Conservation (phyloP, 2,329 filamentous ascomycete genomes). For the Diaporthe sp. region DNA sequence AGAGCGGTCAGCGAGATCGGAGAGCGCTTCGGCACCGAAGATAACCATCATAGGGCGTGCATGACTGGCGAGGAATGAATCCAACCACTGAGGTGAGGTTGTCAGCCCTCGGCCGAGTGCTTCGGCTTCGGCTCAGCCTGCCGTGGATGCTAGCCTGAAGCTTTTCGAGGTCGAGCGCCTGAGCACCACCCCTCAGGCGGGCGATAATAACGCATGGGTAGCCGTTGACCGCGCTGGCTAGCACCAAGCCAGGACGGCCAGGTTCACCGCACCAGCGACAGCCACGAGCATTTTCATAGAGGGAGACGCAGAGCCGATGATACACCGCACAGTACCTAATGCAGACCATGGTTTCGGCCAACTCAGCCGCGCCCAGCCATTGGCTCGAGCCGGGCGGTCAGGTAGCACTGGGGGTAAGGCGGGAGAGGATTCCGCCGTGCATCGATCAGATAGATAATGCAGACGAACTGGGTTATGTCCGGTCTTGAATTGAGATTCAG, state of each 20-base stretch:
- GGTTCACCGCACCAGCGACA: neutral
- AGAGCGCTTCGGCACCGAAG: constrained; percentile 6
- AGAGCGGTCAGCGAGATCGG: constrained; percentile 1
- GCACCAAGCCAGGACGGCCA: neutral
- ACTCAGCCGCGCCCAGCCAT: neutral
- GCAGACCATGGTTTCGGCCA: constrained; percentile 13
- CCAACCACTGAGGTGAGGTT: neutral
- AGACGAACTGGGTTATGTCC: neutral
- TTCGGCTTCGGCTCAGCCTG: constrained; percentile 20
- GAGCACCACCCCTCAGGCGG: neutral
- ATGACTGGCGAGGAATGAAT: neutral
- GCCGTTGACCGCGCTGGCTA: neutral
- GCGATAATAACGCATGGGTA: neutral
- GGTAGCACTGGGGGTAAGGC: constrained; percentile 12
- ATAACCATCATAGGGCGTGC: neutral
- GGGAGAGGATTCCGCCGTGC: constrained; percentile 21
- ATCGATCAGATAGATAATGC: neutral
- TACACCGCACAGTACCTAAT: neutral
- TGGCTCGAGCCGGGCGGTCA: neutral
- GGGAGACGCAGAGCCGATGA: constrained; percentile 6
- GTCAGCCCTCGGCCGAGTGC: constrained; percentile 6
- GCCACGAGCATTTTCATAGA: neutral
- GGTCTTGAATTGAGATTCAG: neutral
- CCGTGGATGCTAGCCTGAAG: neutral
- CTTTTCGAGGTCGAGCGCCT: neutral